Evolutionary conservation across 2,329 filamentous ascomycete species (phyloP), one percentile per base, ranked within the genome.

Genomic region (Karstenula rhodostoma): DNA sequence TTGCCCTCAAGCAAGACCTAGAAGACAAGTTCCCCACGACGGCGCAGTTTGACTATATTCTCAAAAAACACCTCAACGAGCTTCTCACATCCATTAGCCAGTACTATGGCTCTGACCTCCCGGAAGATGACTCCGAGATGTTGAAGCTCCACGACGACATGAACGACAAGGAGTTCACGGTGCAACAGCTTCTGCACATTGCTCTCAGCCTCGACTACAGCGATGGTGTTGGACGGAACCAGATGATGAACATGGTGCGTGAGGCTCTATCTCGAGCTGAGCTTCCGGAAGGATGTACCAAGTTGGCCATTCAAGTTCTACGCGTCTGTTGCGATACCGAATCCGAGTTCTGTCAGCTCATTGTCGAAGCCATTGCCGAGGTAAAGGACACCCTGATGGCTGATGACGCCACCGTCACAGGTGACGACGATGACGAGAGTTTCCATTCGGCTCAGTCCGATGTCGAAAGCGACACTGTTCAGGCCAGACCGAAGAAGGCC

Each of bases 1-100:
- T 54, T 23, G 92, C 91, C 68, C 90, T 91, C 1, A 88, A 93
- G 68, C 85, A 86, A 12, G 82, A 95, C 49, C 82, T 94, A 1
- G 95, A 98, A 69, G 93, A 97, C 74, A 98, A 97, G 79, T 88
- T 99, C 74, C 95, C 95, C 0, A 94, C 97, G 78, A 93, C 98
- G 51, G 97, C 92, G 1, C 93, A 92, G 69, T 87, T 99, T 27
- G 94, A 93, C 3, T 95, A 92, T 75, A 91, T 92, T 73, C 83
- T 99, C 1, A 89, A 96, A 70, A 88, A 90, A 48, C 94, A 97
- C 73, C 87, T 95, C 67, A 85, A 85, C 58, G 89, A 83, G 27
- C 80, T 94, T 29, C 84, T 91, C 27, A 87, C 92, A 59, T 84
- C 86, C 2, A 83, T 92, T 19, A 84, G 66, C 23, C 65, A 68